Evolutionary conservation across 306 rosid genomes (phyloP), one percentile per base, ranked within the genome.

Genomic region (Myrica gale): DNA sequence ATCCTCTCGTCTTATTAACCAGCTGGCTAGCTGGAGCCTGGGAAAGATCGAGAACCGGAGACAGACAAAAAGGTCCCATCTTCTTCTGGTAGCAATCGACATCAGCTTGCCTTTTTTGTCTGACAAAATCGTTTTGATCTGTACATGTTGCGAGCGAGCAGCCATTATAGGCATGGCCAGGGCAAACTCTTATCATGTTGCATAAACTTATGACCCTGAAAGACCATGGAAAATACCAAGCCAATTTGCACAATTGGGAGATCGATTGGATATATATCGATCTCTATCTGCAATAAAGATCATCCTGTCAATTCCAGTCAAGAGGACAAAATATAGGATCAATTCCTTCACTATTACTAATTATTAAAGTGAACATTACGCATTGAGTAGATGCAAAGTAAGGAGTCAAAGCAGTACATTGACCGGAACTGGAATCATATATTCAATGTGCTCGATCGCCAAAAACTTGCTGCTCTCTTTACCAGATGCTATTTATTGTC

Each of bases 341-440:
- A 69, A 41, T 68, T 9, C 67, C 65, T n/a, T 11, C 53, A 66
- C 66, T 19, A 70, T 20, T 8, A 13, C 32, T n/a, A 9, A 68
- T 68, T 20, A 42, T 50, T 15, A 15, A 3, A 9, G 12, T 75
- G 15, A 8, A 70, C 12, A 43, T 75, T 79, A 73, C 62, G 3
- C 47, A 76, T 76, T 73, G 79, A 82, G 77, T 67, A 78, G 73
- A 76, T 78, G 60, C 76, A 84, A 57, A 58, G 78, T 78, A 44
- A 72, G 44, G 68, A 82, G 73, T 75, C 68, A 68, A 62, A 79
- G 32, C 32, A 26, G 1, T 71, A 68, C 69, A 45, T 78, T 79
- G 86, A 82, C 82, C 44, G 26, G 72, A 72, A 47, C 56, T 13
- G 20, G 20, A 15, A 52, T 11, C 56, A 19, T 71, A 0, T 0